Base-by-base conservation (phyloP, 2,329 filamentous ascomycete species). In the Aureobasidium sp. region DNA sequence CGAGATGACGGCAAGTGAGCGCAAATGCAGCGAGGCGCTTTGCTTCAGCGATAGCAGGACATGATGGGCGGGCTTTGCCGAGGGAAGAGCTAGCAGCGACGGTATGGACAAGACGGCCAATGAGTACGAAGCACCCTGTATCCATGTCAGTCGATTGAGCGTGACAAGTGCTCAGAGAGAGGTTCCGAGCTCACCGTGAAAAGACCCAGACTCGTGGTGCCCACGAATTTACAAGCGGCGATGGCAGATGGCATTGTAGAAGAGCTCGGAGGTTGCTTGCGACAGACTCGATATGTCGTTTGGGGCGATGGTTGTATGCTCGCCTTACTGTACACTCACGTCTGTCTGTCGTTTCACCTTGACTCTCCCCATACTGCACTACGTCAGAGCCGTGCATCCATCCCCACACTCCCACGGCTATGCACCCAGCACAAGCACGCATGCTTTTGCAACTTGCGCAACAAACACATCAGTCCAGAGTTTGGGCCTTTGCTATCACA, bases 71-170 rank as follows among this genome's bases (percentile, higher is more conserved):
- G 82, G 79, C 62, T 82, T 79, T 53, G 92, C 88, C 57, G 89
- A 90, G 11, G 91, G 89, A 53, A 97, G 88, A 60, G 85, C 83
- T 68, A 93, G 85, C 61, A 97, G 85, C 6, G 89, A 83, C 19
- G 93, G 92, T 63, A 96, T 83, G 29, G 90, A 86, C 66, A 95
- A 78, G 63, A 85, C 84, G 24, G 88, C 88, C 68, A 94, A 83
- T 52, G 91, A 88, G 78, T 93, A 95, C 57, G 92, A 96, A 63
- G 94, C 83, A 74, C 93, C 93, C 93, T 97, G 69, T n/a, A 24
- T 45, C 37, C 39, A 31, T 35, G 50, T 66, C 44, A 63, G 61
- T 57, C 14, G 56, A 48, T 42, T 22, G 45, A 47, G 19, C 33
- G 27, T 37, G 42, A 22, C 29, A 29, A 17, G 6, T 52, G 53